Evolutionary conservation across 1,284 basidiomycete genomes (phyloP).

Genomic region (Apiotrichum brassicae): DNA sequence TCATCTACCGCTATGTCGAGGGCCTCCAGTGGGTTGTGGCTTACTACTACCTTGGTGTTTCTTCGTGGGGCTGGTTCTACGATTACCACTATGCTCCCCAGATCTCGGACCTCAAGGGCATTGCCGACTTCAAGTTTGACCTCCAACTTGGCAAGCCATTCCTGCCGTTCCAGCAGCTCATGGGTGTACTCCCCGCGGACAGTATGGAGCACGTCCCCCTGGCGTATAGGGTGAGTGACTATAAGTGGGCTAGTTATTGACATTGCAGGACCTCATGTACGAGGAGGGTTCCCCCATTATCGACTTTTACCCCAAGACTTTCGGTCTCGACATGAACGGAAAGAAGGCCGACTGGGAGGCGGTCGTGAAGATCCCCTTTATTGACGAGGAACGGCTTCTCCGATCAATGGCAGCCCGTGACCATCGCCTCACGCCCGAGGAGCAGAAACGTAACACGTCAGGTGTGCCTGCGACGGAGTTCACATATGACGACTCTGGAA

Average conservation of each 20-base stretch:
- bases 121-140: slow-evolving; percentile 72
- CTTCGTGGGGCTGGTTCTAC: slow-evolving; percentile 99
- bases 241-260: background rate
- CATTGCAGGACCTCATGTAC: slow-evolving; percentile 74
- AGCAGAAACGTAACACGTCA: slow-evolving; percentile 67
- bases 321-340: slow-evolving; percentile 91
- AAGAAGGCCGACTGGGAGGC: slow-evolving; percentile 99
- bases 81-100: slow-evolving; percentile 94
- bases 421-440: slow-evolving; percentile 68
- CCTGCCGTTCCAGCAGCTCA: slow-evolving; percentile 90
- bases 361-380: slow-evolving; percentile 98
- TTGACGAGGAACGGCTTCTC: slow-evolving; percentile 74
- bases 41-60: slow-evolving; percentile 96
- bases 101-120: slow-evolving; percentile 75
- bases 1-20: slow-evolving; percentile 79
- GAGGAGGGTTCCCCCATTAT: slow-evolving; percentile 79
- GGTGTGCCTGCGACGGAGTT: slow-evolving; percentile 73
- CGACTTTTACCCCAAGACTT: slow-evolving; percentile 89
- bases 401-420: slow-evolving; percentile 79
- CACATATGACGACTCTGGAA: slow-evolving; percentile 58
- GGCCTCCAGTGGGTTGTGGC: slow-evolving; percentile 98
- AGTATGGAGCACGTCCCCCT: slow-evolving; percentile 79
- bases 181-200: slow-evolving; percentile 92
- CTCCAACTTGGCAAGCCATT: slow-evolving; percentile 88
- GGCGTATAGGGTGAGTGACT: slow-evolving; percentile 63